Evolutionary conservation across 768 basidiomycete genomes (phyloP).

Genomic region (Neoboletus subvelutipes): DNA sequence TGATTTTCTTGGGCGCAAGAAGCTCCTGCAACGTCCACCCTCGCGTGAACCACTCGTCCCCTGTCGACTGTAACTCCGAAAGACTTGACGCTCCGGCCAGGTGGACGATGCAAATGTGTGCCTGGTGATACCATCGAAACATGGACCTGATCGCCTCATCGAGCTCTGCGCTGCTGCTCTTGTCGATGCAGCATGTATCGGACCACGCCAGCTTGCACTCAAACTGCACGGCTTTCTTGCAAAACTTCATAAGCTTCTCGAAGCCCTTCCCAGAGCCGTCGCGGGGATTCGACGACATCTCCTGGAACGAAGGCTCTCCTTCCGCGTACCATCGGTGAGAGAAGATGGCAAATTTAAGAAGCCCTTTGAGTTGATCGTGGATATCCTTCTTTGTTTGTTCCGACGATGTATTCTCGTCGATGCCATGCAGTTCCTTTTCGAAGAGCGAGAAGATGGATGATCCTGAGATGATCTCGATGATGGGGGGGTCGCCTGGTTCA

Average conservation of each 20-base stretch:
- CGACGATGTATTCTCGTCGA: background rate
- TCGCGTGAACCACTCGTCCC: conserved; percentile 15
- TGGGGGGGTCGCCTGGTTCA: background rate
- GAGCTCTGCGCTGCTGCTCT: conserved; percentile 16
- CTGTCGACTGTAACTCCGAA: background rate
- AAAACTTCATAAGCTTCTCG: conserved; percentile 14
- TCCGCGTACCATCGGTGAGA: conserved; percentile 16
- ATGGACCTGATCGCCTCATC: conserved; percentile 20
- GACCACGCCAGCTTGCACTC: conserved; percentile 18
- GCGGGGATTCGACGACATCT: background rate
- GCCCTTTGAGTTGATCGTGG: background rate
- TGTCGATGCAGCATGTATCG: conserved; percentile 17
- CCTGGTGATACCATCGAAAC: conserved; percentile 18
- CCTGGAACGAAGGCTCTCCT: conserved; percentile 7
- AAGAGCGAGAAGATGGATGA: background rate
- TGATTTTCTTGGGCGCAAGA: conserved; percentile 10
- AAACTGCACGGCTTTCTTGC: conserved; percentile 3
- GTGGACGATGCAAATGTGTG: conserved; percentile 15
- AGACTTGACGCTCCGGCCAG: conserved; percentile 7
- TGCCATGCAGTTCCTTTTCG: background rate
- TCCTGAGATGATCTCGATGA: background rate
- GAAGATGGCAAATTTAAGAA: conserved; percentile 16
- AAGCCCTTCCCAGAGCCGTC: conserved; percentile 5
- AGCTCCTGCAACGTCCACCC: conserved; percentile 18
- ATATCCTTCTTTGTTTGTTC: background rate